Base-by-base conservation (phyloP, 257 asterid species). In the Handroanthus guayacan region DNA sequence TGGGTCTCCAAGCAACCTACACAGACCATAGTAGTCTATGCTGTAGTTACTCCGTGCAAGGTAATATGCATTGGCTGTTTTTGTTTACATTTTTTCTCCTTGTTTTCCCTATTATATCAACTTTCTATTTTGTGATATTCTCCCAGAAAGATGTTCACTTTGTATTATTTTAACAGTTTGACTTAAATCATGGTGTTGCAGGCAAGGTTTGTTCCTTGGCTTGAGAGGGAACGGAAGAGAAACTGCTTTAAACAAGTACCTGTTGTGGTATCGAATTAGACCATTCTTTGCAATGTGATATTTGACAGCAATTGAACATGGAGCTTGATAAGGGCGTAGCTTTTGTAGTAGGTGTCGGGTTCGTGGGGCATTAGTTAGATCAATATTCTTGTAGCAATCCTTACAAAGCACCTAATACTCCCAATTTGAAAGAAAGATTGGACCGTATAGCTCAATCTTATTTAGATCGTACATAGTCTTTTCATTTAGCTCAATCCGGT, bases 1-100 rank as follows among this genome's bases (percentile, higher is more conserved):
- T 95, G 87, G 99, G 99, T 65, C 83, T 95, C 68, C 87, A 88
- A 77, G 89, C 97, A 75, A 92, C 92, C 44, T 92, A 95, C 80
- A 91, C 84, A 79, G 99, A 95, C 69, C 98, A 95, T 71, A 86
- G 84, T 80, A 93, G 89, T 60, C 82, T 95, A 39, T 95, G 99
- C 83, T 95, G 99, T 78, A 79, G 82, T 82, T 75, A 84, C 80
- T 62, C 92, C 0, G 80, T 82, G 54, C 96, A 89, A 89, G 99
- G 98, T 95, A 79, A 60, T 63, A 34, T 54, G 17, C 45, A 9
- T 18, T 18, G 5, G 34, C n/a, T n/a, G n/a, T n/a, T n/a, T 55
- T 54, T 13, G 3, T 16, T 0, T 6, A 6, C n/a, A 55, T 1
- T 1, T 18, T 18, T 57, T 18, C 14, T 6, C n/a, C n/a, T n/a